Conservation (phyloP, 1,139 yeast genomes). For the Hansenula sp. region DNA sequence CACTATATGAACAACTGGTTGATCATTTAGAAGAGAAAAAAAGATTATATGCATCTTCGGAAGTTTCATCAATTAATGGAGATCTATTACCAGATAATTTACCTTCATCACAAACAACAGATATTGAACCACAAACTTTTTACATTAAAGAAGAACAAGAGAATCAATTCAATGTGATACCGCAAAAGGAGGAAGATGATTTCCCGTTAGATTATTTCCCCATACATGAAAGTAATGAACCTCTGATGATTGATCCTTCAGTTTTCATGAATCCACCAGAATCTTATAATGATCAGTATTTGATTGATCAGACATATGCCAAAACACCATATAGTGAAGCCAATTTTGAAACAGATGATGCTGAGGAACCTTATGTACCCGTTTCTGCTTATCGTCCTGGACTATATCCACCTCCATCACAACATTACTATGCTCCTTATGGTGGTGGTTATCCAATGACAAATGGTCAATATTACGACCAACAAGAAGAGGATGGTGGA, state of each 20-base stretch:
- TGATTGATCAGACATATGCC: conserved; percentile 48
- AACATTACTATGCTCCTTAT: neutral
- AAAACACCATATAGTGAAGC: conserved; percentile 24
- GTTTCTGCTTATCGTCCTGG: conserved; percentile 9
- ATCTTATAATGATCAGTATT: conserved; percentile 37
- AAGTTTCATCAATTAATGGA: neutral
- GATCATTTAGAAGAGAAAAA: conserved; percentile 40
- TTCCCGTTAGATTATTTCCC: conserved; percentile 67
- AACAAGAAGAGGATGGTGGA: conserved; percentile 17
- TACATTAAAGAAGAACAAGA: conserved; percentile 19
- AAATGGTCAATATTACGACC: conserved; percentile 28
- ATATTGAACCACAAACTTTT: conserved; percentile 10
- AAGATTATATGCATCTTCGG: conserved; percentile 7
- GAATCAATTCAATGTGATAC: conserved; percentile 15
- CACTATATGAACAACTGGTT: conserved; percentile 45
- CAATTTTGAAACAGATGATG: conserved; percentile 12
- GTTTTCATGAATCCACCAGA: conserved; percentile 28
- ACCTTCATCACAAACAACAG: neutral
- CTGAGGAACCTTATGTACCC: conserved; percentile 9
- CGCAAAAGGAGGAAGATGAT: conserved; percentile 47
- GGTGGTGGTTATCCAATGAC: conserved; percentile 23
- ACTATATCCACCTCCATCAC: conserved; percentile 8
- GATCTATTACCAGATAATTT: neutral
- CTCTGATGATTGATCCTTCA: conserved; percentile 23
- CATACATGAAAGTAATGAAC: conserved; percentile 15